These are phyloP conservation scores for Colletotrichum sidae DNA, from an alignment of 2,329 filamentous ascomycete species.

Conservation along the genomic window DNA sequence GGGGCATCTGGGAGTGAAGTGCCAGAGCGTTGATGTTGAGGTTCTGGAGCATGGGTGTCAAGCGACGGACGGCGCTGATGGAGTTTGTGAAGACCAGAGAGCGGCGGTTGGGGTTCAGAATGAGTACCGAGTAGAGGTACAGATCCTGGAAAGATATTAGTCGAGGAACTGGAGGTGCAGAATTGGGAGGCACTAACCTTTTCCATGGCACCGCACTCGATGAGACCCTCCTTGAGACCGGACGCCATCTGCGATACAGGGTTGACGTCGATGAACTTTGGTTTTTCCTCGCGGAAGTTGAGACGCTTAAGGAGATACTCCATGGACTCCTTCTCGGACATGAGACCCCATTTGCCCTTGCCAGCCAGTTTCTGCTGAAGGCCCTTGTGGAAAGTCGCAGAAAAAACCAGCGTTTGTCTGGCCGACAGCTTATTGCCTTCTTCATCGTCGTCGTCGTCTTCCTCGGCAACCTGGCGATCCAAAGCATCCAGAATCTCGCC, in stretches of 20 bases:
- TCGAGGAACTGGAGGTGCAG: not conserved
- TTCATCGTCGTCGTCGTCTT: slow-evolving; percentile 57
- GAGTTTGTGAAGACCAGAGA: slow-evolving; percentile 96
- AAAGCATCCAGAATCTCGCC: slow-evolving; percentile 87
- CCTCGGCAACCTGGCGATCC: slow-evolving; percentile 76
- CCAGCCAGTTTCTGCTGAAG: slow-evolving; percentile 91
- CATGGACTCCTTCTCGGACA: slow-evolving; percentile 85
- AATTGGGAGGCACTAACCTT: slow-evolving; percentile 68
- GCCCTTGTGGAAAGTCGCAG: slow-evolving; percentile 92
- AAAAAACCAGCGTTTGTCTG: slow-evolving; percentile 94
- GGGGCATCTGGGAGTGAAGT: slow-evolving; percentile 93
- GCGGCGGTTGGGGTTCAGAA: slow-evolving; percentile 83
- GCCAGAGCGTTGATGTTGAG: slow-evolving; percentile 81
- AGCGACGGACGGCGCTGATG: slow-evolving; percentile 88
- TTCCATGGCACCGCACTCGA: slow-evolving; percentile 93
- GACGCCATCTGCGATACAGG: slow-evolving; percentile 90
- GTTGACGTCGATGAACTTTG: slow-evolving; percentile 93
- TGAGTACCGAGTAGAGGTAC: slow-evolving; percentile 88
- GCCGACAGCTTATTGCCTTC: slow-evolving; percentile 58
- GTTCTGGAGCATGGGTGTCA: slow-evolving; percentile 86
- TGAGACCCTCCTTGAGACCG: slow-evolving; percentile 85
- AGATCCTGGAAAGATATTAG: slow-evolving; percentile 71
- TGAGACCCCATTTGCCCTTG: slow-evolving; percentile 67
- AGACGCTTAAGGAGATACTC: slow-evolving; percentile 92
- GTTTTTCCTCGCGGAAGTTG: slow-evolving; percentile 85